phyloP scores from a whole-genome alignment of 2,329 filamentous ascomycete genomes.

The Sclerotiophoma versabilis region DNA sequence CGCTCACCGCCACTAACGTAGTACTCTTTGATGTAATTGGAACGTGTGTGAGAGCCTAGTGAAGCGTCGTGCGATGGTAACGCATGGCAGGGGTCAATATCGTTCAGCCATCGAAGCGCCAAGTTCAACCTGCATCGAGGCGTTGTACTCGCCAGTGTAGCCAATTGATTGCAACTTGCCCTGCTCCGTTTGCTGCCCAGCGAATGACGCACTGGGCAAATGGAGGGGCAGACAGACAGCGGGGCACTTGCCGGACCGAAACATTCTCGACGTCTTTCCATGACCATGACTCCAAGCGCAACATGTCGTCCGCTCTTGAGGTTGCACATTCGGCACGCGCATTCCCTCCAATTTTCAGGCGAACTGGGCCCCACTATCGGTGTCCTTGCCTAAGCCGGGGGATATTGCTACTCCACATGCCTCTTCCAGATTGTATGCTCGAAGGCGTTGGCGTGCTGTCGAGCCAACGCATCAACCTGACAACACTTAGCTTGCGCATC shows the following conservation, averaged over 20 bases:
- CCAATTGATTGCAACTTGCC: slow-evolving; percentile 32
- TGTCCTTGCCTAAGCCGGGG: slow-evolving; percentile 37
- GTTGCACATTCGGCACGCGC: slow-evolving; percentile 22
- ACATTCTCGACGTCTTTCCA: slow-evolving; percentile 35
- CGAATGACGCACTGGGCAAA: slow-evolving; percentile 39
- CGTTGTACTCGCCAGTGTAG: slow-evolving; percentile 32
- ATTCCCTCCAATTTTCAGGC: slow-evolving; percentile 19
- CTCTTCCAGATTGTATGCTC: slow-evolving; percentile 49
- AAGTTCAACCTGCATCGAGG: slow-evolving; percentile 31
- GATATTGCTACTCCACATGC: slow-evolving; percentile 44
- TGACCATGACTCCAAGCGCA: slow-evolving; percentile 24
- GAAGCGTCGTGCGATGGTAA: slow-evolving; percentile 34
- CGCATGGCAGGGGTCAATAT: slow-evolving; percentile 25
- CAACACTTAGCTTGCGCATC: slow-evolving; percentile 51
- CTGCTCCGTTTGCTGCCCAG: slow-evolving; percentile 24
- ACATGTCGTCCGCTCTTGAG: slow-evolving; percentile 24
- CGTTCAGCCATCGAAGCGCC: slow-evolving; percentile 30
- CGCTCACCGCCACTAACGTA: slow-evolving; percentile 32
- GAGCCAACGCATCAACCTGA: slow-evolving; percentile 53
- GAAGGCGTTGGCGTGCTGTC: slow-evolving; percentile 49
- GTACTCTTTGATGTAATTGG: slow-evolving; percentile 27
- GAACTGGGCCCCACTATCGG: slow-evolving; percentile 30
- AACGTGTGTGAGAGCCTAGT: slow-evolving; percentile 27
- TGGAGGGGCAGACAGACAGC: slow-evolving; percentile 34
- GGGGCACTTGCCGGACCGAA: slow-evolving; percentile 36